Conservation (phyloP, 495 filamentous ascomycete species). For the Aspergillus saccharolyticus region DNA sequence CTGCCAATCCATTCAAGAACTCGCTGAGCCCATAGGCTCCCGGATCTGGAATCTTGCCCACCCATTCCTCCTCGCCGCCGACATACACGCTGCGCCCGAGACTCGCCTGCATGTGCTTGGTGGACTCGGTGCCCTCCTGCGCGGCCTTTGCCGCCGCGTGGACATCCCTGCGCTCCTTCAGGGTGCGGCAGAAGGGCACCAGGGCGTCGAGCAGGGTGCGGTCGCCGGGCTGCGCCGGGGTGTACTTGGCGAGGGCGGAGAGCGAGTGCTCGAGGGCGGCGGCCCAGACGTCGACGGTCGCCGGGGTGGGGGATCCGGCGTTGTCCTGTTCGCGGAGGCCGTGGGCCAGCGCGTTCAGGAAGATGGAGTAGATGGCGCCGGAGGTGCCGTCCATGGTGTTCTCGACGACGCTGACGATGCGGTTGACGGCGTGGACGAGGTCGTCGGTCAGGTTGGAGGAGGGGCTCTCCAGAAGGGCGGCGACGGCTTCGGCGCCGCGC, state of each 20-base stretch:
- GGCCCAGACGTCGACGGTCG: constrained; percentile 62
- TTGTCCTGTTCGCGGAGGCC: constrained; percentile 58
- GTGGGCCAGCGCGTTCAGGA: constrained; percentile 82
- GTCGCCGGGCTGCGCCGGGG: constrained; percentile 83
- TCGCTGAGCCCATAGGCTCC: constrained; percentile 80
- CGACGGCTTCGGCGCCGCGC: constrained; percentile 82
- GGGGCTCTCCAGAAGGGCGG: constrained; percentile 55
- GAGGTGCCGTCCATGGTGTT: constrained; percentile 92
- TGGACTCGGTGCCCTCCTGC: constrained; percentile 68
- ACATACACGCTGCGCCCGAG: constrained; percentile 89
- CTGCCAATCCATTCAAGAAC: constrained; percentile 74
- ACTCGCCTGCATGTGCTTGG: constrained; percentile 86
- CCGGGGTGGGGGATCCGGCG: constrained; percentile 42
- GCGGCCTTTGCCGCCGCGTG: constrained; percentile 70
- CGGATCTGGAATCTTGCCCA: constrained; percentile 78
- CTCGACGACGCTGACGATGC: constrained; percentile 81
- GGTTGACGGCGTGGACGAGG: constrained; percentile 62
- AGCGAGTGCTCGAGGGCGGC: constrained; percentile 67
- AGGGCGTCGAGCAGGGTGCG: constrained; percentile 88
- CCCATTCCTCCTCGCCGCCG: constrained; percentile 71
- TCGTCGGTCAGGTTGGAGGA: constrained; percentile 56
- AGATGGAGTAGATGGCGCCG: constrained; percentile 92
- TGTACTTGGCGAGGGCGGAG: constrained; percentile 71
- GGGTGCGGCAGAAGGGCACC: constrained; percentile 73
- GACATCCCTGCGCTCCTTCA: constrained; percentile 58